Percentiles rank a stretch among this genome's conserved stretches.
Conservation (phyloP, 805 yeast species). For the Saccharomycopsis lassenensis region DNA sequence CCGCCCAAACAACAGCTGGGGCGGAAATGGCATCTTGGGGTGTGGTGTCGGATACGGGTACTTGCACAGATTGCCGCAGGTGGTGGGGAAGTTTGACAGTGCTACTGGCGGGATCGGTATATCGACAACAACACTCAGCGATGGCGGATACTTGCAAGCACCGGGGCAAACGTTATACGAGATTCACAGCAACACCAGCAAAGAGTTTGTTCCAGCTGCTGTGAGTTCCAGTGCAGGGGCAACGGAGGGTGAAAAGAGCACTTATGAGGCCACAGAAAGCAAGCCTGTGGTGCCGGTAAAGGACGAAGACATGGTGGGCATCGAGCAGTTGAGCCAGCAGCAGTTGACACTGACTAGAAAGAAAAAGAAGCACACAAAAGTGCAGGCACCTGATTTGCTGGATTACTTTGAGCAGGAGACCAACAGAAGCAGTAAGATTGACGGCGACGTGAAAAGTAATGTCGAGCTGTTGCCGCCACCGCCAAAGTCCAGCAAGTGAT, state of each 20-base stretch:
- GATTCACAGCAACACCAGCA: conserved; percentile 8
- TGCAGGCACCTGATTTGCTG: conserved; percentile 23
- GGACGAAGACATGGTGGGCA: no score
- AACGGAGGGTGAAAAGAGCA: background rate
- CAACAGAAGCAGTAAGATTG: conserved; percentile 30
- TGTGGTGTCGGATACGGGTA: conserved; percentile 94
- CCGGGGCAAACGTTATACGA: conserved; percentile 15
- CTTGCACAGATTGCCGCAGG: conserved; percentile 75
- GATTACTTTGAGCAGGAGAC: conserved; percentile 33
- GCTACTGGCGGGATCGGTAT: conserved; percentile 25
- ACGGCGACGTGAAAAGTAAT: conserved; percentile 23
- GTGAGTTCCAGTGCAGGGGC: background rate
- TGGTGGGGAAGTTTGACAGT: conserved; percentile 25
- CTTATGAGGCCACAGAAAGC: conserved; percentile 6
- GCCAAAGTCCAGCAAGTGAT: no score
- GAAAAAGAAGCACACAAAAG: conserved; percentile 18
- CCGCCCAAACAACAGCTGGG: conserved; percentile 62
- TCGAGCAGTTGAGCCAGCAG: conserved; percentile 15
- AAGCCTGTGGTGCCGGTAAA: no score
- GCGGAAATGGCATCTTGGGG: conserved; percentile 78
- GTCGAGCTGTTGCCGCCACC: conserved; percentile 26
- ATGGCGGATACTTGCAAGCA: conserved; percentile 17
- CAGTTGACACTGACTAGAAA: conserved; percentile 23
- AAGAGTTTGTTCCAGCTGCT: conserved; percentile 15
- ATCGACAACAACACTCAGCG: conserved; percentile 2